Percentiles rank a stretch among this genome's conserved stretches.
Evolutionary conservation across 148 eudicot species (phyloP).

Genomic region (Vaccinium darrowii): DNA sequence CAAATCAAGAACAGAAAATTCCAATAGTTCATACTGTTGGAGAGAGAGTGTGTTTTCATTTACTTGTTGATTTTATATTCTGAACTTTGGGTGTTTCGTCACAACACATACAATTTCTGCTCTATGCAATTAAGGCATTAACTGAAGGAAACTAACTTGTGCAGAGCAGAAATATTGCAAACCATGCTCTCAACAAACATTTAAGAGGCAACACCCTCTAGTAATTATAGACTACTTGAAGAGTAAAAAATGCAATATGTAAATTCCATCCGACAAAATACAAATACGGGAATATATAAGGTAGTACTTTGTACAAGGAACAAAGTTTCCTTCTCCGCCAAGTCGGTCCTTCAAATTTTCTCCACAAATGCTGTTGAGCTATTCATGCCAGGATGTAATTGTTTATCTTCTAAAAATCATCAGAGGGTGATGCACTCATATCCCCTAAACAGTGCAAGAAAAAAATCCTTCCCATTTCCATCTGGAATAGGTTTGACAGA

Average conservation of each 20-base stretch:
- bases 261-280: no score
- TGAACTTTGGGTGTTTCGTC: no score
- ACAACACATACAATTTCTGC: not conserved
- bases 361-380: no score
- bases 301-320: not conserved
- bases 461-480: no score
- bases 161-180: not conserved
- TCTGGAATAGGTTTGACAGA: no score
- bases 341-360: no score
- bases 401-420: slow-evolving; percentile 5
- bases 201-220: not conserved
- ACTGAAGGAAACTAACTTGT: not conserved
- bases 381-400: no score
- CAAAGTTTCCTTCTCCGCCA: not conserved
- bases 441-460: no score
- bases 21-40: not conserved
- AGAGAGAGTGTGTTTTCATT: no score
- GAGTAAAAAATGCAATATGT: not conserved
- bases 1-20: not conserved
- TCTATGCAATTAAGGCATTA: not conserved
- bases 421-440: slow-evolving; percentile 4
- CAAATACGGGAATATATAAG: no score
- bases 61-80: no score
- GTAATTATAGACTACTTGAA: not conserved
- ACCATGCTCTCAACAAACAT: not conserved